Evolutionary conservation across 768 basidiomycete genomes (phyloP).

Genomic region (Hydnomerulius pinastri): DNA sequence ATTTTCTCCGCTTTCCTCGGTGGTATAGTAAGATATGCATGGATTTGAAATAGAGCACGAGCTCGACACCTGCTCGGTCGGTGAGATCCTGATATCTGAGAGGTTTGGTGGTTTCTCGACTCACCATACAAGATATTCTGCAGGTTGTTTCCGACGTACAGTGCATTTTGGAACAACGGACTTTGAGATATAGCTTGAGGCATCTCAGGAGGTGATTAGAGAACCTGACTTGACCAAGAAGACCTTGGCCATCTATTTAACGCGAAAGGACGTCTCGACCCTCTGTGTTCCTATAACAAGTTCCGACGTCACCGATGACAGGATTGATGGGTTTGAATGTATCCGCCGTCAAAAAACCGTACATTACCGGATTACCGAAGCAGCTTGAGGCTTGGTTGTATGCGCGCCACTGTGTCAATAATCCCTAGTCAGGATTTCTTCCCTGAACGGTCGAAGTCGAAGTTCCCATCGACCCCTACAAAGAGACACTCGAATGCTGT

Average conservation of each 20-base stretch:
- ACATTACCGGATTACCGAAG: not conserved
- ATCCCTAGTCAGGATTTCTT: not conserved
- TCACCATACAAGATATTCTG: conserved; percentile 28
- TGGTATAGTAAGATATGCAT: no score
- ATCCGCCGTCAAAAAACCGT: not conserved
- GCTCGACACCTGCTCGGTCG: not conserved
- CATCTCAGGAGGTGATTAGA: not conserved
- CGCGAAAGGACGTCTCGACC: not conserved
- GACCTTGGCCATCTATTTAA: not conserved
- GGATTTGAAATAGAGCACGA: no score
- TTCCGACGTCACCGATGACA: not conserved
- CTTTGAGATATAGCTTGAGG: conserved; percentile 14
- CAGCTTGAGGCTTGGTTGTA: no score
- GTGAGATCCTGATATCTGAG: no score
- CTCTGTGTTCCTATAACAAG: not conserved
- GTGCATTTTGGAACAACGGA: conserved; percentile 18
- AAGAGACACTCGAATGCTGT: not conserved
- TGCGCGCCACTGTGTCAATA: not conserved
- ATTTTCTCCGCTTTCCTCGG: no score
- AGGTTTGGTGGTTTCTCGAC: not conserved
- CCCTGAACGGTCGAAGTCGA: not conserved
- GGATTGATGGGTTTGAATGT: not conserved
- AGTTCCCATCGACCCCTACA: not conserved
- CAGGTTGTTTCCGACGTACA: conserved; percentile 28
- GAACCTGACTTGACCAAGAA: not conserved